Evolutionary conservation across 352 stramenopile genomes (phyloP).

Genomic region (Pythium brachiatum): DNA sequence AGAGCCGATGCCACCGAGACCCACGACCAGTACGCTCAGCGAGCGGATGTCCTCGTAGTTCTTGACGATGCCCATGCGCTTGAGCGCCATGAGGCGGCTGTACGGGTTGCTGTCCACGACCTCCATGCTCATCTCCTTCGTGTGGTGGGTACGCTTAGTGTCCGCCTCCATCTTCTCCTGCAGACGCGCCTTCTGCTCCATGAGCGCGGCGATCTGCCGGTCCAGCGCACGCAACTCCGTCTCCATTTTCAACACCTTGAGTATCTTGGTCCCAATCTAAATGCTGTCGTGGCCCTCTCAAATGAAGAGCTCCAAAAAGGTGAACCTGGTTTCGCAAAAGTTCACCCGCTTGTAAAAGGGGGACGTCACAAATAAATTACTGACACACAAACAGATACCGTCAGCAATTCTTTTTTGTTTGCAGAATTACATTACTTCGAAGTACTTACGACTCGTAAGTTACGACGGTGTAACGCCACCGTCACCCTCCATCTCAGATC

Average conservation of each 20-base stretch:
- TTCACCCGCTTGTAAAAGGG: slow-evolving; percentile 2
- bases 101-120: slow-evolving; percentile 88
- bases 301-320: background rate
- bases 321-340: slow-evolving; percentile 6
- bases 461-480: background rate
- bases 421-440: background rate
- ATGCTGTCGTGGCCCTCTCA: background rate
- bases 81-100: slow-evolving; percentile 87
- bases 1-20: slow-evolving; percentile 82
- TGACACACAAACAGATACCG: background rate
- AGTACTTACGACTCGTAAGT: too few relatives aligned
- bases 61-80: slow-evolving; percentile 89
- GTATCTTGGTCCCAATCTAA: too few relatives aligned
- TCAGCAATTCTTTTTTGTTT: background rate
- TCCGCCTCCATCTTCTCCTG: slow-evolving; percentile 51
- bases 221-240: slow-evolving; percentile 60
- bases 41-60: slow-evolving; percentile 88
- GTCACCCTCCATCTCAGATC: background rate
- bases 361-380: background rate
- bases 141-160: slow-evolving; percentile 25
- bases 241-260: slow-evolving; percentile 18
- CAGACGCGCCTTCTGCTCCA: slow-evolving; percentile 67
- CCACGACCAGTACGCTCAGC: slow-evolving; percentile 80
- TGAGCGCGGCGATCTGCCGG: slow-evolving; percentile 66
- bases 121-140: slow-evolving; percentile 70